Evolutionary conservation across 106 monocot species (phyloP).

Genomic region (Iris macrosiphon): DNA sequence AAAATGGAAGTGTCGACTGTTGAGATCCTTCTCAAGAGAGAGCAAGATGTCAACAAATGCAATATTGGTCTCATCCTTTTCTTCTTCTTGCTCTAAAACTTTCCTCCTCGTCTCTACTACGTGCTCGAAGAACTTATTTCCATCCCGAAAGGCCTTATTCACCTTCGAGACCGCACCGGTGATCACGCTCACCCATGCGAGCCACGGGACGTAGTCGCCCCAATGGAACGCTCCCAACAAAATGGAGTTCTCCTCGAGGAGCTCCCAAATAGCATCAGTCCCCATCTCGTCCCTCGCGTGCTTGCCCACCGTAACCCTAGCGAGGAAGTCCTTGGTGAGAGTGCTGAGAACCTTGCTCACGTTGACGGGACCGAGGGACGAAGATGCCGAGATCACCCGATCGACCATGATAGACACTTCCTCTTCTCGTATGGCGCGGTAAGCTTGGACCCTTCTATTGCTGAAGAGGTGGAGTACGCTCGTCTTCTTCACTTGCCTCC

Average conservation of each 20-base stretch:
- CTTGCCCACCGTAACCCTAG: constrained; percentile 1
- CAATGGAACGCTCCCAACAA: constrained; percentile 8
- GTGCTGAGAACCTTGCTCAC: constrained; percentile 7
- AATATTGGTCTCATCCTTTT: not conserved
- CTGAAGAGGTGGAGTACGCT: constrained; percentile 20
- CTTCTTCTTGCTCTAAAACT: not conserved
- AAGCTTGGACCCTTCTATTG: constrained; percentile 19
- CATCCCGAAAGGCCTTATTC: constrained; percentile 1
- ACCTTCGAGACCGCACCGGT: constrained; percentile 18
- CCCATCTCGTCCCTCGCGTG: not conserved
- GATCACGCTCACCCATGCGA: constrained; percentile 18
- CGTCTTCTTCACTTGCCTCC: constrained; percentile 17
- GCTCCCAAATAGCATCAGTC: not conserved
- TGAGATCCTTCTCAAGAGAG: constrained; percentile 3
- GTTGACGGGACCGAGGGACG: not conserved
- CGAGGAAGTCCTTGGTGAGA: constrained; percentile 3
- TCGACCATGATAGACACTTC: constrained; percentile 18
- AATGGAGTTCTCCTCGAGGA: not conserved
- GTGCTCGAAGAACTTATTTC: constrained; percentile 10
- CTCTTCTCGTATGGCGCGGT: constrained; percentile 12
- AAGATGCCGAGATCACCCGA: not conserved
- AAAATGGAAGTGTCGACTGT: not conserved
- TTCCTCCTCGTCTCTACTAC: constrained; percentile 3
- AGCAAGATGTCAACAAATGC: constrained; percentile 23
- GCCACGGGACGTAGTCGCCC: constrained; percentile 23